A percentile compares a stretch with the other conserved stretches of the same genome.
Evolutionary conservation across 164 flowering plant genomes (phyloP).

Genomic region (Macadamia integrifolia): DNA sequence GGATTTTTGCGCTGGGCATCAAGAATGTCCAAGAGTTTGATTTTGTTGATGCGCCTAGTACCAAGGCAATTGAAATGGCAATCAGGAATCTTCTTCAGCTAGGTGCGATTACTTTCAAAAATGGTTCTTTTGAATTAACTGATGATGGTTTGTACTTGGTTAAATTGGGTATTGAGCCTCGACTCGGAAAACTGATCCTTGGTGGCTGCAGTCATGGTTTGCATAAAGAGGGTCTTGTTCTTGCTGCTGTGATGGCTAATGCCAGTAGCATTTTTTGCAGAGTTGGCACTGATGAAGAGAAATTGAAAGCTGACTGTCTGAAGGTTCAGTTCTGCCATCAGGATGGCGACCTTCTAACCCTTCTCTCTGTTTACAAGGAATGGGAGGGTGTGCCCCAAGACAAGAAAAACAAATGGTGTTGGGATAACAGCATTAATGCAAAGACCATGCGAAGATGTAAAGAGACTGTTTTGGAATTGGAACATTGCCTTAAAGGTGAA

Average conservation of each 20-base stretch:
- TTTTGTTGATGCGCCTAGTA: conserved; percentile 84
- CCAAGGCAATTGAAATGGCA: conserved; percentile 79
- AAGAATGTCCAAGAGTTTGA: conserved; percentile 61
- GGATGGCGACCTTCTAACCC: conserved; percentile 85
- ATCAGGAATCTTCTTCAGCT: conserved; percentile 70
- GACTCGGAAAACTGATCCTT: conserved; percentile 79
- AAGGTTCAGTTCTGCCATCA: conserved; percentile 87
- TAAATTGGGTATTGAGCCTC: conserved; percentile 87
- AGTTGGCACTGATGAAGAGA: conserved; percentile 72
- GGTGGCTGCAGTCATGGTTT: conserved; percentile 38
- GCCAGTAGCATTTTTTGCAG: conserved; percentile 92
- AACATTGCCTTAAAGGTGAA: conserved; percentile 61
- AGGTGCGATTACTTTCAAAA: conserved; percentile 50
- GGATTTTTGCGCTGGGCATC: conserved; percentile 78
- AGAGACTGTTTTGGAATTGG: conserved; percentile 74
- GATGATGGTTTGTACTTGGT: conserved; percentile 53
- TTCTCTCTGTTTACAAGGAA: conserved; percentile 81
- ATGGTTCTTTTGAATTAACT: conserved; percentile 50
- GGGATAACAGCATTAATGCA: conserved; percentile 93
- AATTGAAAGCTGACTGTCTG: conserved; percentile 70
- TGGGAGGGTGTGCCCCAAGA: conserved; percentile 58
- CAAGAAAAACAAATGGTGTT: conserved; percentile 73
- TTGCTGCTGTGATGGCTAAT: conserved; percentile 95
- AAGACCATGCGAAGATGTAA: conserved; percentile 85
- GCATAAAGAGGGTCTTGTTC: conserved; percentile 83